phyloP scores from a whole-genome alignment of 306 rosid genomes.

The Styphnolobium japonicum region DNA sequence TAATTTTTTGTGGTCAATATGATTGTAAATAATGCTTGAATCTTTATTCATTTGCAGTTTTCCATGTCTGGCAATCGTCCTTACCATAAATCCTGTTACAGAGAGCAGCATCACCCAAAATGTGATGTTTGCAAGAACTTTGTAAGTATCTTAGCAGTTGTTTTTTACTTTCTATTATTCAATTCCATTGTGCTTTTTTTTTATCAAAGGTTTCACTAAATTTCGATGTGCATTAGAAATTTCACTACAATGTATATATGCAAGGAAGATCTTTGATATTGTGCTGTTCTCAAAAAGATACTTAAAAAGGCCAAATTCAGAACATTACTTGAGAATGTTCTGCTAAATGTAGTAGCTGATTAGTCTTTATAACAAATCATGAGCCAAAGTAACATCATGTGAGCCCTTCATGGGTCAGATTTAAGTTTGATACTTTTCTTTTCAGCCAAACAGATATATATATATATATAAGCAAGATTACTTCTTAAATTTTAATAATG shows the following conservation, averaged over 20 bases:
- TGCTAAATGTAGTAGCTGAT: background rate
- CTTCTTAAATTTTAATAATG: background rate
- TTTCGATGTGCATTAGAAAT: slow-evolving; percentile 3
- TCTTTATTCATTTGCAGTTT: slow-evolving; percentile 53
- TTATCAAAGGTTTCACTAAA: background rate
- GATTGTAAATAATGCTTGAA: slow-evolving; percentile 16
- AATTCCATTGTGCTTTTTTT: background rate
- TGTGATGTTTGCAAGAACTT: slow-evolving; percentile 90
- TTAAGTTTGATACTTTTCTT: background rate
- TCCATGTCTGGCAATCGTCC: slow-evolving; percentile 77
- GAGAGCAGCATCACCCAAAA: slow-evolving; percentile 86
- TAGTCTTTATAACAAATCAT: background rate
- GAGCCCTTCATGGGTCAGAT: background rate
- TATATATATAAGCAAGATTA: background rate
- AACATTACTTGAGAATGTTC: background rate
- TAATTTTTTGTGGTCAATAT: background rate
- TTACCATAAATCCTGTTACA: slow-evolving; percentile 88
- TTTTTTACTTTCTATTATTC: background rate
- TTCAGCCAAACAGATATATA: background rate
- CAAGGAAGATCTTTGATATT: background rate
- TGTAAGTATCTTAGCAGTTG: slow-evolving; percentile 50
- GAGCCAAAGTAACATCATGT: background rate
- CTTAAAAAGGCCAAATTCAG: background rate
- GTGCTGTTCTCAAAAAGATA: background rate
- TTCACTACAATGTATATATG: background rate